A percentile compares a stretch with the other conserved stretches of the same genome.
Conservation (phyloP, 257 asterid species). For the Solanum bukasovii region DNA sequence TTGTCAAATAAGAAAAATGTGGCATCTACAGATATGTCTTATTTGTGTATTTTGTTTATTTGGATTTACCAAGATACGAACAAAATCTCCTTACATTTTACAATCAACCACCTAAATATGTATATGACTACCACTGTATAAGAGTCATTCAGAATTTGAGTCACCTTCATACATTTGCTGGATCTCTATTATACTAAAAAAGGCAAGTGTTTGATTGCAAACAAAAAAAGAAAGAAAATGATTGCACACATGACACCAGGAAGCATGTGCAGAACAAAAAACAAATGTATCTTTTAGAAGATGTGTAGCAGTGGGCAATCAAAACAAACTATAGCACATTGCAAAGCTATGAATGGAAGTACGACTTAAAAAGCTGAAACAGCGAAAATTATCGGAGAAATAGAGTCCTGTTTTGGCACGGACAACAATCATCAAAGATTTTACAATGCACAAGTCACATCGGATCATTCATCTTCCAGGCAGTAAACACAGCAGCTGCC, state of each 20-base stretch:
- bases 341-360: neutral
- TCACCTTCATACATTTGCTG: neutral
- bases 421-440: neutral
- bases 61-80: neutral
- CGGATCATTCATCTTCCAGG: neutral
- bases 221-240: neutral
- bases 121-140: neutral
- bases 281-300: neutral
- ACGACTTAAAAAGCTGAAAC: neutral
- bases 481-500: neutral
- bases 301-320: neutral
- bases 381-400: neutral
- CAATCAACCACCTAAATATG: neutral
- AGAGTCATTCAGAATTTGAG: neutral
- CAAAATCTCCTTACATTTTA: neutral
- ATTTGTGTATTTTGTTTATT: neutral
- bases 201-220: neutral
- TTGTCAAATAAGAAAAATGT: neutral
- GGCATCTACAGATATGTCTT: neutral
- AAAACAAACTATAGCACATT: neutral
- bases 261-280: neutral
- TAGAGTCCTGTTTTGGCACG: neutral
- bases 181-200: neutral
- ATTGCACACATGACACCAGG: neutral
- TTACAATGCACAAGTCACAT: neutral